Base-by-base conservation (phyloP, 2,329 filamentous ascomycete genomes). In the Ophiostoma ips region DNA sequence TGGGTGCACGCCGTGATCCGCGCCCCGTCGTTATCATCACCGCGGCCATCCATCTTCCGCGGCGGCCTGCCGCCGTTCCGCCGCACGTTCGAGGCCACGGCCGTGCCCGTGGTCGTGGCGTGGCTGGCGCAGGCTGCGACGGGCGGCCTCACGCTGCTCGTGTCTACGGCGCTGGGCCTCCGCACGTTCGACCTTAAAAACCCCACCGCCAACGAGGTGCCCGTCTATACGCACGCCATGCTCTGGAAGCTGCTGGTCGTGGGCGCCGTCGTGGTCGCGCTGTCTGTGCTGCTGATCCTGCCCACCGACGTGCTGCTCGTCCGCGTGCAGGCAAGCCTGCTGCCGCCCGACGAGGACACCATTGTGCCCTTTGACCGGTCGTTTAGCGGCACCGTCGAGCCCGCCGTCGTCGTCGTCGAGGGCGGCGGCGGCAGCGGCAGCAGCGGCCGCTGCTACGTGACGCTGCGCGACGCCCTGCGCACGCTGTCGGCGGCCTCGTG, bases 281-380 rank as follows among this genome's bases (percentile, higher is more conserved):
- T 81, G 49, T 69, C 76, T 50, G 65, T 83, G 40, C 66, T 87
- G 50, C 65, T 89, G 52, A 71, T 86, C 53, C 74, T 95, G 51
- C 89, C 90, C 16, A 77, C 86, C 36, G 75, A 77, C 52, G 84
- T 90, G 31, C 77, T 86, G 19, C 77, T 94, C 52, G 73, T 84
- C 56, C 87, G 90, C 55, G 81, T 95, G 34, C 87, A 94, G 63
- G 88, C 89, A 7, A 90, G 86, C 46, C 79, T 95, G 58, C 78
- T 96, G 3, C 78, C 87, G 1, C 82, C 87, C 52, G 81, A 86
- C 16, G 76, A 88, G 57, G 83, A 94, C 67, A 80, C 86, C 24
- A 84, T 95, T 56, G 81, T 96, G 34, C 83, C 87, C 31, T 95
- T 96, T 60, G 90, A 96, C 71, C 84, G 88, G 56, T 83, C 82